Conservation (phyloP, 2,329 filamentous ascomycete species). For the Zymoseptoria brevis region DNA sequence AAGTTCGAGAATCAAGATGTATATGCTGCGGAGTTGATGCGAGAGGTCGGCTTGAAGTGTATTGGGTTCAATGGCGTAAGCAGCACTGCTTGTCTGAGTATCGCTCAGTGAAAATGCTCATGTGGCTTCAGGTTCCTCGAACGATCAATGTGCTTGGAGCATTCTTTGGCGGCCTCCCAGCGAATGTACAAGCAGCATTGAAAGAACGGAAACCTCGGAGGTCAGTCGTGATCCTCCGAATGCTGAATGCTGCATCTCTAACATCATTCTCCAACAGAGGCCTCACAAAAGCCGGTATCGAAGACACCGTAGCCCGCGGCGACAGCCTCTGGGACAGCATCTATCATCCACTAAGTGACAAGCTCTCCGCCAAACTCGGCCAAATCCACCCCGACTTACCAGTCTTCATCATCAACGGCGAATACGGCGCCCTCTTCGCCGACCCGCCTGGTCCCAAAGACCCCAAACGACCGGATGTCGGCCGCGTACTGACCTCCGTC, state of each 20-base stretch:
- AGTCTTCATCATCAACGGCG: slow-evolving; percentile 65
- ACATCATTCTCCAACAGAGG: slow-evolving; percentile 9
- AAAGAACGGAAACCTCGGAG: slow-evolving; percentile 20
- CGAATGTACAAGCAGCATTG: slow-evolving; percentile 46
- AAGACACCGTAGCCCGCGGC: slow-evolving; percentile 50
- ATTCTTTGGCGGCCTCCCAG: slow-evolving; percentile 57
- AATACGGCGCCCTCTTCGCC: slow-evolving; percentile 66
- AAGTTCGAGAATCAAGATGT: slow-evolving; percentile 31
- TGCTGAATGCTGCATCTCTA: neutral
- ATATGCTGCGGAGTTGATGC: slow-evolving; percentile 60
- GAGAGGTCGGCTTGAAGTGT: slow-evolving; percentile 67
- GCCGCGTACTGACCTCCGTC: slow-evolving; percentile 63
- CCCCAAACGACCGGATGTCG: slow-evolving; percentile 44
- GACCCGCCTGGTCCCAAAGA: slow-evolving; percentile 48
- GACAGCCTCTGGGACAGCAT: slow-evolving; percentile 65
- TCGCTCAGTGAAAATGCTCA: no score
- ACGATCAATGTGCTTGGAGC: slow-evolving; percentile 74
- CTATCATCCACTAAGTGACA: slow-evolving; percentile 65
- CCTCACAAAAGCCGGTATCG: slow-evolving; percentile 41
- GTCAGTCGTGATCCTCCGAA: slow-evolving; percentile 1
- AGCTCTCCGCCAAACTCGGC: slow-evolving; percentile 62
- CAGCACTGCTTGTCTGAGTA: no score
- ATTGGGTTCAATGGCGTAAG: slow-evolving; percentile 66
- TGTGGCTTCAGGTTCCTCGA: slow-evolving; percentile 57
- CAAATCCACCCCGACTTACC: slow-evolving; percentile 74